These are phyloP conservation scores for Volvox reticuliferus DNA, from an alignment of 139 green algal genomes.

Conservation along the genomic window DNA sequence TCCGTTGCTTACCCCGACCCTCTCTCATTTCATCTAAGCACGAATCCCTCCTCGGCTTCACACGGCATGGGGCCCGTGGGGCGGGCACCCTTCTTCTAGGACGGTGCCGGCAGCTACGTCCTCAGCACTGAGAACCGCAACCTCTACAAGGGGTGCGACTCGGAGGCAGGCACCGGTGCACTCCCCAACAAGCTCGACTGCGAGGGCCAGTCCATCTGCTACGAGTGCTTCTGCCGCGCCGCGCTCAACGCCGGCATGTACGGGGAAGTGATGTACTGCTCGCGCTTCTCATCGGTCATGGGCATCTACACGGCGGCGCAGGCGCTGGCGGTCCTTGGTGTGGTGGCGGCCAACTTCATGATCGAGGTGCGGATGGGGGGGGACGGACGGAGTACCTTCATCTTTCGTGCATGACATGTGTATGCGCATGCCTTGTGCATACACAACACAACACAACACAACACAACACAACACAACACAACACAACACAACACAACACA, in stretches of 20 bases:
- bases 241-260: constrained; percentile 17
- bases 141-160: constrained; percentile 23
- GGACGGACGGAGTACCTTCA: too few relatives aligned
- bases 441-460: too few relatives aligned
- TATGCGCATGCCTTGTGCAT: too few relatives aligned
- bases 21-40: too few relatives aligned
- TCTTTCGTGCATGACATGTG: too few relatives aligned
- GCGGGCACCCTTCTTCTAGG: too few relatives aligned
- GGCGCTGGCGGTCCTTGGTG: constrained; percentile 55
- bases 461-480: too few relatives aligned
- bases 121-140: not conserved
- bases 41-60: too few relatives aligned
- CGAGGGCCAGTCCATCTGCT: constrained; percentile 53
- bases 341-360: constrained; percentile 63
- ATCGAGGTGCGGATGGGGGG: not conserved
- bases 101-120: constrained; percentile 23
- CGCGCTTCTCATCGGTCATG: constrained; percentile 25
- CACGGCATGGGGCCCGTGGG: too few relatives aligned
- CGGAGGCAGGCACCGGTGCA: constrained; percentile 11
- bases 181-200: constrained; percentile 47
- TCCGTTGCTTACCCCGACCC: too few relatives aligned
- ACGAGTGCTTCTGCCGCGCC: constrained; percentile 68
- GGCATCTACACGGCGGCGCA: constrained; percentile 33
- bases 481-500: too few relatives aligned
- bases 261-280: constrained; percentile 43